Conservation (phyloP, 768 basidiomycete species). For the Russula abietina region DNA sequence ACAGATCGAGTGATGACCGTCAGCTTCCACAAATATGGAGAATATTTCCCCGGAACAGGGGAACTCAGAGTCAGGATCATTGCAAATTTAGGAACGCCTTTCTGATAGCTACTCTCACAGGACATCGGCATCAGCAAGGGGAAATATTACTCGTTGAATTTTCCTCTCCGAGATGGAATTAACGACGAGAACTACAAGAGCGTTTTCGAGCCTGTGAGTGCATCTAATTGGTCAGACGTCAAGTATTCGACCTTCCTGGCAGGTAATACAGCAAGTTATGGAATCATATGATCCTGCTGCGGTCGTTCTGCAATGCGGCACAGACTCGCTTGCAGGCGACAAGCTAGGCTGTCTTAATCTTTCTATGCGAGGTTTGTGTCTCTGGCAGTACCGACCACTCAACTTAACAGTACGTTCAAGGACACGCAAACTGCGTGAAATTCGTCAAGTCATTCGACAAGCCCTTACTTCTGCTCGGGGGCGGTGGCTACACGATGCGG, state of each 20-base stretch:
- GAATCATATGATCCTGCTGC: constrained; percentile 91
- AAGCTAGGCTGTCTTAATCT: constrained; percentile 94
- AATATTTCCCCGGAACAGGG: constrained; percentile 99
- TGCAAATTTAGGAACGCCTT: not conserved
- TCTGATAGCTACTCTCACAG: constrained; percentile 35
- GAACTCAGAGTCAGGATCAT: constrained; percentile 67
- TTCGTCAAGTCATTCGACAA: constrained; percentile 96
- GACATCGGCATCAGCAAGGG: constrained; percentile 93
- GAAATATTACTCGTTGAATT: constrained; percentile 90
- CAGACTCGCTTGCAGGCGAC: constrained; percentile 94
- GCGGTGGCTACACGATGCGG: constrained; percentile 98
- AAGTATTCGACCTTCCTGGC: constrained; percentile 4
- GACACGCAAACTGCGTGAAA: constrained; percentile 95
- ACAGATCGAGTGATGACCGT: constrained; percentile 98
- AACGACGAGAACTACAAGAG: constrained; percentile 92
- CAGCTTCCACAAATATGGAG: constrained; percentile 98
- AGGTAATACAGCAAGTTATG: constrained; percentile 94
- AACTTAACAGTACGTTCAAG: constrained; percentile 35
- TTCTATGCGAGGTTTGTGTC: constrained; percentile 75
- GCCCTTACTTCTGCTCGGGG: constrained; percentile 89
- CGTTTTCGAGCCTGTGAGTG: constrained; percentile 87
- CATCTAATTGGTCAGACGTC: not conserved
- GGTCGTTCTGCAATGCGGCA: constrained; percentile 94
- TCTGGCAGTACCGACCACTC: not conserved
- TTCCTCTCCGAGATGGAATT: constrained; percentile 91